Conservation (phyloP, 805 yeast genomes). For the Teunomyces funiuensis region DNA sequence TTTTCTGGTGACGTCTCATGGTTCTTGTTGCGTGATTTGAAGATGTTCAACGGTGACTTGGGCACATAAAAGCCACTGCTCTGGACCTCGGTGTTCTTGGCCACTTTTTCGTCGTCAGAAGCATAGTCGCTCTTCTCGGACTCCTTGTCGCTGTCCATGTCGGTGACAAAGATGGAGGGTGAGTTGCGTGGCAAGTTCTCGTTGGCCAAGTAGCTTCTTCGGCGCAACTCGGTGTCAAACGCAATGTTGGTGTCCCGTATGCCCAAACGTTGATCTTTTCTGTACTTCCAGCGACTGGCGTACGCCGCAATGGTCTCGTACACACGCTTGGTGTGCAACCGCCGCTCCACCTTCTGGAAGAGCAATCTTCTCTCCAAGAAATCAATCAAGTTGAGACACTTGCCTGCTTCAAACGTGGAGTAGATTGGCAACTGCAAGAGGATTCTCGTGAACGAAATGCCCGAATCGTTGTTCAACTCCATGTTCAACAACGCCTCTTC, state of each 20-base stretch:
- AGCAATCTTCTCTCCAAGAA: slow-evolving; percentile 63
- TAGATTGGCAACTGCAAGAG: slow-evolving; percentile 72
- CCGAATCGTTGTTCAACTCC: slow-evolving; percentile 57
- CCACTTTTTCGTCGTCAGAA: slow-evolving; percentile 9
- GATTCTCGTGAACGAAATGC: slow-evolving; percentile 63
- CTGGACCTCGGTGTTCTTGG: neutral
- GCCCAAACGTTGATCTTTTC: slow-evolving; percentile 27
- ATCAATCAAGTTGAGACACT: slow-evolving; percentile 72
- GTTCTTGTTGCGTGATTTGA: slow-evolving; percentile 16
- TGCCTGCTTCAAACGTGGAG: slow-evolving; percentile 71
- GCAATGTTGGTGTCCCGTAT: slow-evolving; percentile 24
- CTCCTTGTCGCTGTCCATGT: slow-evolving; percentile 3
- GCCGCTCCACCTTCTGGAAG: slow-evolving; percentile 54
- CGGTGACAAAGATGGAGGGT: slow-evolving; percentile 15
- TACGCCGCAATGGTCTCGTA: slow-evolving; percentile 49
- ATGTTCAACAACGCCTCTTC: slow-evolving; percentile 65
- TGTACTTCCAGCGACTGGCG: slow-evolving; percentile 47
- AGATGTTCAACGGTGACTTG: slow-evolving; percentile 26
- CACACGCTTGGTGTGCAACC: slow-evolving; percentile 41
- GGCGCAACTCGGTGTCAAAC: slow-evolving; percentile 21
- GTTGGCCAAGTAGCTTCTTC: slow-evolving; percentile 29
- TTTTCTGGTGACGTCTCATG: slow-evolving; percentile 3
- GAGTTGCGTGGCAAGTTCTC: slow-evolving; percentile 15
- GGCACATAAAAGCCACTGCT: slow-evolving; percentile 30
- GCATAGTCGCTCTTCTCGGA: slow-evolving; percentile 1